Evolutionary conservation across 2,329 filamentous ascomycete genomes (phyloP).

Genomic region (Arthroderma sp.): DNA sequence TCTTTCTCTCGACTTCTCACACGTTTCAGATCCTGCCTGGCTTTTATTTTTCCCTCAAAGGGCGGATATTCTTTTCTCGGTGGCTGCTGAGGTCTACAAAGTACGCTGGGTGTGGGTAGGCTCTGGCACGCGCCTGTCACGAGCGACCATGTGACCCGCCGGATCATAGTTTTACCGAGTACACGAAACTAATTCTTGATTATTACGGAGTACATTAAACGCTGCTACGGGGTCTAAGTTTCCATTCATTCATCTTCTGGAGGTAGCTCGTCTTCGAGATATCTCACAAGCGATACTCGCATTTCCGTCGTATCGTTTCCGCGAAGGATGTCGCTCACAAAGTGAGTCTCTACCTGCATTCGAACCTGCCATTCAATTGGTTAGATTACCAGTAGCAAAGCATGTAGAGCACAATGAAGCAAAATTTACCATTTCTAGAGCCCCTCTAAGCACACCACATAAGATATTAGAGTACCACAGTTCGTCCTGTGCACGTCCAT

Average conservation of each 20-base stretch:
- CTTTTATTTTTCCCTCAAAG: no score
- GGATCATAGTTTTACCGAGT: no score
- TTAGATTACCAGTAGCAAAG: background rate
- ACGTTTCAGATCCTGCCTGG: no score
- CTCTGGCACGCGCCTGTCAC: no score
- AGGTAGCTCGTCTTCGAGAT: constrained; percentile 95
- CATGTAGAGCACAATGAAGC: constrained; percentile 6
- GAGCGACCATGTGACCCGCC: no score
- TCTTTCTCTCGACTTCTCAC: no score
- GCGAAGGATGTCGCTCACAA: constrained; percentile 81
- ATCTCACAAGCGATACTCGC: constrained; percentile 79
- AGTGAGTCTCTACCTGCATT: constrained; percentile 97
- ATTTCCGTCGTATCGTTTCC: constrained; percentile 97
- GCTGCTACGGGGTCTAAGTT: no score
- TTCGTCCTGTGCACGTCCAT: constrained; percentile 88
- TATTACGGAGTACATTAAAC: no score
- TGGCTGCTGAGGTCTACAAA: no score
- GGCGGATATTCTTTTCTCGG: no score
- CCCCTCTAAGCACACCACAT: constrained; percentile 79
- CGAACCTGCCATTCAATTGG: constrained; percentile 45
- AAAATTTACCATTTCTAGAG: constrained; percentile 73
- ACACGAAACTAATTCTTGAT: no score
- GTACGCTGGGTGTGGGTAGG: no score
- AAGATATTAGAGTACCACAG: constrained; percentile 98
- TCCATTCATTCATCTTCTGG: constrained; percentile 72